phyloP scores from a whole-genome alignment of 1,284 basidiomycete genomes.

The Fomitopsis palustris region DNA sequence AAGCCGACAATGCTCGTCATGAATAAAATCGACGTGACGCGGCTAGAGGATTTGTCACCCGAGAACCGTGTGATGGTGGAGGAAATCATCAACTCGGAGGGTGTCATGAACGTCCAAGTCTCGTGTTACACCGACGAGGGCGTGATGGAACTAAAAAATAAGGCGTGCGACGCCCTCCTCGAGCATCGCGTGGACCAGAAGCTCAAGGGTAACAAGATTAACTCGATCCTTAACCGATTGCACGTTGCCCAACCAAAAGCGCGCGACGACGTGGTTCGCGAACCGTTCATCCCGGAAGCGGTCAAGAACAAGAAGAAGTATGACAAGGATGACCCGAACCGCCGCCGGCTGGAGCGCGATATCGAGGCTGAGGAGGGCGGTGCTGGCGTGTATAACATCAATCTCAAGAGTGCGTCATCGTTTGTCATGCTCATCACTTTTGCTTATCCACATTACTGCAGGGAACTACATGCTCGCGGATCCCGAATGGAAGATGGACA shows the following conservation, averaged over 20 bases:
- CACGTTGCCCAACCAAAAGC: constrained; percentile 90
- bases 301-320: constrained; percentile 79
- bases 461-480: constrained; percentile 90
- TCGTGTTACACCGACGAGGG: constrained; percentile 95
- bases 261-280: constrained; percentile 80
- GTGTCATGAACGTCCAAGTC: constrained; percentile 74
- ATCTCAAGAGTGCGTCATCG: constrained; percentile 71
- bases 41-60: constrained; percentile 75
- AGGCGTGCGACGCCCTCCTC: constrained; percentile 88
- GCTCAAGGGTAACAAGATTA: constrained; percentile 90
- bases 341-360: constrained; percentile 72
- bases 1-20: constrained; percentile 92
- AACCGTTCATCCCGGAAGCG: constrained; percentile 83
- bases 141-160: constrained; percentile 92
- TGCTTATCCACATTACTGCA: constrained; percentile 30
- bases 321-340: constrained; percentile 81
- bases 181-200: constrained; percentile 92
- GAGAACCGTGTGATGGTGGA: constrained; percentile 79
- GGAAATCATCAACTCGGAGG: constrained; percentile 76
- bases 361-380: constrained; percentile 82
- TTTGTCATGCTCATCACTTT: not conserved
- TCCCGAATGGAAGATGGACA: constrained; percentile 95
- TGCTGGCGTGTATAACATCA: constrained; percentile 87
- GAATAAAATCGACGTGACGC: constrained; percentile 93
- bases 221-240: constrained; percentile 88